A percentile compares a stretch with the other conserved stretches of the same genome.
These are phyloP conservation scores for Aristolochia californica DNA, from an alignment of 164 flowering plant genomes.

Conservation along the genomic window DNA sequence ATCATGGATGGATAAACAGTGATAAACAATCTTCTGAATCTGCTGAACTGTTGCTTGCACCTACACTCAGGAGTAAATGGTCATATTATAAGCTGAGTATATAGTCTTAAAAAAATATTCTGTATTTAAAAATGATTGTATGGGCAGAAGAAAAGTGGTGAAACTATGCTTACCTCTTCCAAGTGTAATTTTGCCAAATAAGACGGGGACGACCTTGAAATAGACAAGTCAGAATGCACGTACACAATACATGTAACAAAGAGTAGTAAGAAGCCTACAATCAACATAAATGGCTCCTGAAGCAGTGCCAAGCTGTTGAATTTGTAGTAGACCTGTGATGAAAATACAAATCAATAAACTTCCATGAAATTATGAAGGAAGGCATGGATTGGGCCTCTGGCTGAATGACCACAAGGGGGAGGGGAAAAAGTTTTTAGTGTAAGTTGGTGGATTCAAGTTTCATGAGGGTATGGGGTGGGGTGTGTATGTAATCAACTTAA, in stretches of 20 bases:
- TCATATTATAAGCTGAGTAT: no score
- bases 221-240: constrained; percentile 72
- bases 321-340: constrained; percentile 82
- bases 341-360: neutral
- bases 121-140: no score
- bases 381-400: no score
- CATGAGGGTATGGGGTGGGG: no score
- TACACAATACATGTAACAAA: constrained; percentile 67
- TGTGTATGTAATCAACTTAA: no score
- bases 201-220: constrained; percentile 84
- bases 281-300: constrained; percentile 82
- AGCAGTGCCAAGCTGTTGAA: constrained; percentile 69
- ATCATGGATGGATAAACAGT: constrained; percentile 55
- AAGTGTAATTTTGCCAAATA: constrained; percentile 82
- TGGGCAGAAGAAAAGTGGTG: no score
- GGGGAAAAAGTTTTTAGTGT: no score
- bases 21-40: constrained; percentile 37
- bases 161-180: constrained; percentile 58
- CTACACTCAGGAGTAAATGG: constrained; percentile 18
- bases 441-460: no score
- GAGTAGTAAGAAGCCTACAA: constrained; percentile 64
- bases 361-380: no score
- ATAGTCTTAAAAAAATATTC: no score
- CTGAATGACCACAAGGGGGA: no score
- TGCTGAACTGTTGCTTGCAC: constrained; percentile 67